A percentile compares a stretch with the other conserved stretches of the same genome.
phyloP scores from a whole-genome alignment of 2,329 filamentous ascomycete genomes.

The Cryoendolithus antarcticus region DNA sequence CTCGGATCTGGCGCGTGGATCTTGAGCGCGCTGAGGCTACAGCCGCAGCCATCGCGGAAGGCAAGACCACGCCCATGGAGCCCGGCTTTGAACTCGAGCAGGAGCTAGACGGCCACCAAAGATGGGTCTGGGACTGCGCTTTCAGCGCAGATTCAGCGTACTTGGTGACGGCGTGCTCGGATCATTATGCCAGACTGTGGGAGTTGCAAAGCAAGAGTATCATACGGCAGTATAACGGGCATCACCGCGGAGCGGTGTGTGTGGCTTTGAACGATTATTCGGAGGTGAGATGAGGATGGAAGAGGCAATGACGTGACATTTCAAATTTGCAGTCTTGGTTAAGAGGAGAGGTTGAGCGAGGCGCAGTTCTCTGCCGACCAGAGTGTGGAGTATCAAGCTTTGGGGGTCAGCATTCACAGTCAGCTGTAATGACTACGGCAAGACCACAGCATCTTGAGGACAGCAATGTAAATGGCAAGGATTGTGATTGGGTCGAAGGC shows the following conservation, averaged over 20 bases:
- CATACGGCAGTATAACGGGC: conserved; percentile 89
- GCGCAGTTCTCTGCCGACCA: no score
- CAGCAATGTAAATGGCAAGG: no score
- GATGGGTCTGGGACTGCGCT: conserved; percentile 96
- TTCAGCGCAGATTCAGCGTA: conserved; percentile 91
- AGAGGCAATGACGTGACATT: no score
- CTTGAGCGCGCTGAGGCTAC: conserved; percentile 25
- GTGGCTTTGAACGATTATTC: conserved; percentile 72
- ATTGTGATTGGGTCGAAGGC: no score
- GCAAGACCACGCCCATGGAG: conserved; percentile 7
- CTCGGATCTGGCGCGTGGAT: conserved; percentile 93
- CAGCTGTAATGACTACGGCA: no score
- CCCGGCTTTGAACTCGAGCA: conserved; percentile 62
- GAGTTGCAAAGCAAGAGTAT: conserved; percentile 77
- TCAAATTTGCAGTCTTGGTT: no score
- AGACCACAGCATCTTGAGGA: no score
- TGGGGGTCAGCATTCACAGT: no score
- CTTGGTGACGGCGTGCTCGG: conserved; percentile 81
- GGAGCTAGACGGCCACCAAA: conserved; percentile 77
- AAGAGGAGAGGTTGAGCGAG: no score
- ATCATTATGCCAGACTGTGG: conserved; percentile 88
- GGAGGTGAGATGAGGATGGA: conserved; percentile 14
- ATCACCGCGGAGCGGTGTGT: conserved; percentile 82
- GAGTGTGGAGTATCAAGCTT: no score
- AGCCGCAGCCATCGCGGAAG: conserved; percentile 6